Conservation (phyloP, 148 eudicot species). For the Nepenthes gracilis region DNA sequence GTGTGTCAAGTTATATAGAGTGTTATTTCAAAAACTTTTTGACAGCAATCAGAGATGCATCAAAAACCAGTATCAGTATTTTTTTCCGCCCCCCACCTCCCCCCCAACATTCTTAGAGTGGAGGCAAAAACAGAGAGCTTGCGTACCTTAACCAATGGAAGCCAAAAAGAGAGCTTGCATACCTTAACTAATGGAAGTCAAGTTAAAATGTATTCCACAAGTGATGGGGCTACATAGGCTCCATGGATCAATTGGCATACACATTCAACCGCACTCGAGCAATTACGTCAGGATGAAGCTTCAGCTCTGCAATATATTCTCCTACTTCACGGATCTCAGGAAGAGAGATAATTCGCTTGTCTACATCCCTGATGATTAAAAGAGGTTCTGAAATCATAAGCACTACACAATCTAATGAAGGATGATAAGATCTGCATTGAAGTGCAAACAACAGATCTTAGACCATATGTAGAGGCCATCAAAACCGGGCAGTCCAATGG, state of each 20-base stretch:
- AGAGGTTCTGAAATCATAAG: background rate
- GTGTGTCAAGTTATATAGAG: too few species aligned
- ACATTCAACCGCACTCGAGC: slow-evolving; percentile 71
- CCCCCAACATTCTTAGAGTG: too few species aligned
- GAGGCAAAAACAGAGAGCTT: too few species aligned
- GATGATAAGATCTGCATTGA: background rate
- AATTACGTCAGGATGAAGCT: slow-evolving; percentile 87
- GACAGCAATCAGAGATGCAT: too few species aligned
- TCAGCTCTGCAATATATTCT: slow-evolving; percentile 76
- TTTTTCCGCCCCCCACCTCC: too few species aligned
- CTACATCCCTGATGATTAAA: slow-evolving; percentile 54
- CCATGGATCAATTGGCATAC: slow-evolving; percentile 43
- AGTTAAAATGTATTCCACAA: background rate
- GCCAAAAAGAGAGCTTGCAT: background rate
- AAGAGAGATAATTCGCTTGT: slow-evolving; percentile 61
- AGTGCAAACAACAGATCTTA: background rate
- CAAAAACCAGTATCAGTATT: too few species aligned
- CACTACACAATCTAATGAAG: background rate
- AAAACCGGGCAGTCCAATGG: too few species aligned
- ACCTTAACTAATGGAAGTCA: background rate
- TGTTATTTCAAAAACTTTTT: too few species aligned
- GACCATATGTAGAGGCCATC: too few species aligned
- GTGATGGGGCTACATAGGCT: slow-evolving; percentile 7
- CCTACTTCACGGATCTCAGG: slow-evolving; percentile 92
- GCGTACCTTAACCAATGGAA: background rate